Percentiles rank a stretch among this genome's conserved stretches.
Conservation (phyloP, 108 stramenopile species). For the Heterococcus sp. region DNA sequence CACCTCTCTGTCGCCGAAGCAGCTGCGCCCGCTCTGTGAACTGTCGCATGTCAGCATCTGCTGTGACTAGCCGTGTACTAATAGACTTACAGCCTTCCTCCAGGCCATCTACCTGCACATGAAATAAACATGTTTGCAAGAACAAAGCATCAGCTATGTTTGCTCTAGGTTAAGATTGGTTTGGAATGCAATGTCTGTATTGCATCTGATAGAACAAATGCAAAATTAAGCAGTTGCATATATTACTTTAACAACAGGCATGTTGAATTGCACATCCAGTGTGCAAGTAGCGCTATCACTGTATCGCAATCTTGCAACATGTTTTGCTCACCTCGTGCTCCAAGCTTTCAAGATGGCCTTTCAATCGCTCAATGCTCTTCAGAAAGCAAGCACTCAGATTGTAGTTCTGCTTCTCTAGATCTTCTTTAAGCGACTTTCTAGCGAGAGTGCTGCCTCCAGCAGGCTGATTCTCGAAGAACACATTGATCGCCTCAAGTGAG, state of each 20-base stretch:
- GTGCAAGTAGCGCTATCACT: too few species aligned
- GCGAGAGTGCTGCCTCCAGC: conserved; percentile 29
- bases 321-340: conserved; percentile 6
- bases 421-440: conserved; percentile 39
- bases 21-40: conserved; percentile 25
- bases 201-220: too few species aligned
- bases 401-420: conserved; percentile 48
- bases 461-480: conserved; percentile 30
- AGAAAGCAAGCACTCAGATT: conserved; percentile 37
- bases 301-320: too few species aligned
- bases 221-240: too few species aligned
- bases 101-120: conserved; percentile 23
- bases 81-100: conserved; percentile 38
- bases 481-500: conserved; percentile 52
- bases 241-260: too few species aligned
- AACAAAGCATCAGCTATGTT: too few species aligned
- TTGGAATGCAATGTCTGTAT: too few species aligned
- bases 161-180: too few species aligned
- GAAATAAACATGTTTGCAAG: too few species aligned
- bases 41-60: conserved; percentile 41
- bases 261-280: too few species aligned
- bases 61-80: conserved; percentile 14
- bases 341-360: conserved; percentile 15
- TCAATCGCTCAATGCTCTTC: conserved; percentile 38
- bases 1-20: conserved; percentile 12